These are phyloP conservation scores for Wickerhamomyces sydowiorum DNA, from an alignment of 805 yeast genomes.

Conservation along the genomic window DNA sequence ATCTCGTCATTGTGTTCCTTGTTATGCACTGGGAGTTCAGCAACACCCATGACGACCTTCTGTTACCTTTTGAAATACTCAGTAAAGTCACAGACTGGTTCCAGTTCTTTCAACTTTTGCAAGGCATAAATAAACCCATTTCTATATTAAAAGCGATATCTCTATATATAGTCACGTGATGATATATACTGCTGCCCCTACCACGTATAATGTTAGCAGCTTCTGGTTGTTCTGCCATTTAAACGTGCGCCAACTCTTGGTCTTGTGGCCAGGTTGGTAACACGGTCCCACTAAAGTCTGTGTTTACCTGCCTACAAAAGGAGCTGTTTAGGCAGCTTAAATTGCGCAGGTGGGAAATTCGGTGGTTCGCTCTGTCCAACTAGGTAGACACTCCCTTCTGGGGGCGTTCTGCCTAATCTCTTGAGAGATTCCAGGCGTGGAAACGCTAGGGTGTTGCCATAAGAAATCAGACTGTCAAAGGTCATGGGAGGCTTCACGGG, in stretches of 20 bases:
- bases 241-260: conserved; percentile 1
- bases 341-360: conserved; percentile 50
- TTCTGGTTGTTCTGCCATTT: not conserved
- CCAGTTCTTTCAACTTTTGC: no score
- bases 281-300: conserved; percentile 21
- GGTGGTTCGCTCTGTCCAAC: conserved; percentile 51
- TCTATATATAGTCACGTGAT: no score
- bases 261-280: conserved; percentile 20
- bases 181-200: not conserved
- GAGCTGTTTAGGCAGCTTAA: not conserved
- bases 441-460: conserved; percentile 53
- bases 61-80: not conserved
- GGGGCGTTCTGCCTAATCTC: conserved; percentile 27
- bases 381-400: not conserved
- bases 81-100: no score
- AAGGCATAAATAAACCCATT: no score
- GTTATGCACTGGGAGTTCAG: not conserved
- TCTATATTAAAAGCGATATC: no score
- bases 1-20: not conserved
- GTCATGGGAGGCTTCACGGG: conserved; percentile 53
- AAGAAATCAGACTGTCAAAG: conserved; percentile 32
- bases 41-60: not conserved
- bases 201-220: not conserved
- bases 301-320: conserved; percentile 26
- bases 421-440: conserved; percentile 53